Evolutionary conservation across 1,284 basidiomycete genomes (phyloP), one percentile per base, ranked within the genome.

Genomic region (Schizophyllum commune): DNA sequence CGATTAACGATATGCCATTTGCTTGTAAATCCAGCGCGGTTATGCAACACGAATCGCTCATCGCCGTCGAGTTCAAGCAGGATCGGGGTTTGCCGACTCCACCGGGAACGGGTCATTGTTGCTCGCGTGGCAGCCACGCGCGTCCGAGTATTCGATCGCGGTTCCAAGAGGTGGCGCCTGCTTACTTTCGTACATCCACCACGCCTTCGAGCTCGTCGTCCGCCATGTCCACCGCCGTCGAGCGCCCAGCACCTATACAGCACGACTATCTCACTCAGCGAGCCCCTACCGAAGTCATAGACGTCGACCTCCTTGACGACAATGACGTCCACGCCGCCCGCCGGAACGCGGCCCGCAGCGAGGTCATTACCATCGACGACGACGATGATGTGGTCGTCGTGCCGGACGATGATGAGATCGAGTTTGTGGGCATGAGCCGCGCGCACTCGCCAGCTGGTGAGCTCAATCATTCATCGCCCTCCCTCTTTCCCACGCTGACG

Each of bases 341-440:
- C 61, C 58, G 57, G 67, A 67, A 54, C 66, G 61, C 57, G 62
- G 66, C 21, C 62, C 66, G 19, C 59, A 61, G 27, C 47, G 70
- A 71, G 21, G 62, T 74, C 55, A 74, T 75, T 20, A 69, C 76
- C 55, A 60, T 82, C 39, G 62, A 74, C 9, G 79, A 81, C 64
- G 76, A 73, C 60, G 81, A 82, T 62, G 77, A 81, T 21, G 77
- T 77, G 51, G 69, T 70, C 61, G 65, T 13, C 19, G 53, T 55
- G 3, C 27, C 27, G 39, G 81, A 82, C 62, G 77, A 81, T 21
- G 77, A 78, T 47, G 70, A 71, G 60, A 66, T 21, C 27, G 53
- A 21, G 11, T 55, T 55, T 55, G 21, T 33, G 53, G 22, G 19
- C 52, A 27, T 55, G 3, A 47, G 56, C 32, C 8, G 65, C 57